Evolutionary conservation across 2,329 filamentous ascomycete species (phyloP).

Genomic region (Pseudogymnoascus verrucosus): DNA sequence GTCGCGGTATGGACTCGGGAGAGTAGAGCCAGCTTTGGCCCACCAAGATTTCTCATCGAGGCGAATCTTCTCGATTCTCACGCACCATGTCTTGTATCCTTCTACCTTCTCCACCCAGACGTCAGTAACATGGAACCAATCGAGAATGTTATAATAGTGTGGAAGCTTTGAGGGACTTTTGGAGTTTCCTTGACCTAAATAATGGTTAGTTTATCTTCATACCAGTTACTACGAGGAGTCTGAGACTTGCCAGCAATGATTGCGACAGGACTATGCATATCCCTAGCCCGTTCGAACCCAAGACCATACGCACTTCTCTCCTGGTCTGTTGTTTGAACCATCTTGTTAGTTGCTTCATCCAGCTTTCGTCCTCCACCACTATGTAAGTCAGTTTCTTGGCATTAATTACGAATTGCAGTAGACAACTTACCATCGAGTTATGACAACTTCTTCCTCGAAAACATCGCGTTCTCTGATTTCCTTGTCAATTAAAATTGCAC

Average conservation of each 20-base stretch:
- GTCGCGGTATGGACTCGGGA: conserved; percentile 26
- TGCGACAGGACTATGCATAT: conserved; percentile 42
- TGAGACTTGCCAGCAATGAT: conserved; percentile 42
- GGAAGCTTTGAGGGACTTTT: conserved; percentile 42
- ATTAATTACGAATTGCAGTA: background rate
- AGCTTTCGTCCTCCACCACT: conserved; percentile 47
- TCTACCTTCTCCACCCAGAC: conserved; percentile 56
- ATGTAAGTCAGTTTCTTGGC: conserved; percentile 16
- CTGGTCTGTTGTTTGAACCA: conserved; percentile 41
- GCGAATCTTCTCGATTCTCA: conserved; percentile 59
- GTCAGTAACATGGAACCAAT: conserved; percentile 59
- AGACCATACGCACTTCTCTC: conserved; percentile 30
- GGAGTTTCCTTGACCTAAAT: conserved; percentile 42
- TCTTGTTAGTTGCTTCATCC: conserved; percentile 36
- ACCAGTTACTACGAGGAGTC: background rate
- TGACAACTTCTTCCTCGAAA: conserved; percentile 52
- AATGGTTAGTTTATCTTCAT: conserved; percentile 15
- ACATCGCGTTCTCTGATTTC: conserved; percentile 47
- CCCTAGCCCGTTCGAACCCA: conserved; percentile 39
- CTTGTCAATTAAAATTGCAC: conserved; percentile 52
- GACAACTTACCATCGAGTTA: conserved; percentile 49
- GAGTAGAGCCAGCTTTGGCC: conserved; percentile 32
- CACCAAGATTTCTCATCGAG: conserved; percentile 49
- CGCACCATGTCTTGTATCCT: conserved; percentile 36
- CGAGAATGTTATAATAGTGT: conserved; percentile 56